Evolutionary conservation across 805 yeast species (phyloP).

Genomic region (Millerago galiae): DNA sequence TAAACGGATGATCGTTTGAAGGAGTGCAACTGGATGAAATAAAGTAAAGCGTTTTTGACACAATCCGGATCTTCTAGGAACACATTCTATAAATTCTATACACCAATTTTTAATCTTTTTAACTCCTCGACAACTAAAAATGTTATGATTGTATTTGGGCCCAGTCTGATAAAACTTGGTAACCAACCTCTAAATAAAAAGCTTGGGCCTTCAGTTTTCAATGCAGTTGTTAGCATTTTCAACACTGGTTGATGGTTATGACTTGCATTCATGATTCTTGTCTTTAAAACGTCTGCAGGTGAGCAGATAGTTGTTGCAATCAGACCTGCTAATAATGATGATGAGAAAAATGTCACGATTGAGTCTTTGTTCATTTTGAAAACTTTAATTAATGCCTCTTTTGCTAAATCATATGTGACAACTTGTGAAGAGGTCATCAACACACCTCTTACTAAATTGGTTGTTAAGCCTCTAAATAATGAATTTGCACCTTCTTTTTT

Average conservation of each 20-base stretch:
- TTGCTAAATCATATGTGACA: conserved; percentile 77
- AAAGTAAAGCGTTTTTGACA: too few relatives aligned
- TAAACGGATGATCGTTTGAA: too few relatives aligned
- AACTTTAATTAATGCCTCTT: conserved; percentile 45
- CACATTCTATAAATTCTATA: not conserved
- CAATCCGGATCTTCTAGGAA: not conserved
- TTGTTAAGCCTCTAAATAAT: conserved; percentile 67
- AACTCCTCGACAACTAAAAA: conserved; percentile 64
- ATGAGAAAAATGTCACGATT: conserved; percentile 67
- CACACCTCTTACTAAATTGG: conserved; percentile 75
- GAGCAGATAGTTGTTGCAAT: conserved; percentile 91
- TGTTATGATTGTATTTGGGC: conserved; percentile 73
- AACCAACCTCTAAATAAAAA: conserved; percentile 91
- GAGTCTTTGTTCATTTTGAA: conserved; percentile 50
- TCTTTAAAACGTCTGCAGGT: conserved; percentile 87
- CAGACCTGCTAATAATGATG: conserved; percentile 75
- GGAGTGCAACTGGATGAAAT: too few relatives aligned
- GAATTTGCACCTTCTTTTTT: conserved; percentile 54
- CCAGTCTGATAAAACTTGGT: conserved; percentile 79
- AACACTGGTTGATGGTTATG: conserved; percentile 40
- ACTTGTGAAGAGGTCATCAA: conserved; percentile 90
- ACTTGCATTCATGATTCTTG: conserved; percentile 70
- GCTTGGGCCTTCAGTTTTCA: conserved; percentile 63
- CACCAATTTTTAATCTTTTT: conserved; percentile 45
- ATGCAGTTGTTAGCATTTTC: conserved; percentile 44